phyloP scores from a whole-genome alignment of 1,284 basidiomycete species.

The Trichosporon sp. region DNA sequence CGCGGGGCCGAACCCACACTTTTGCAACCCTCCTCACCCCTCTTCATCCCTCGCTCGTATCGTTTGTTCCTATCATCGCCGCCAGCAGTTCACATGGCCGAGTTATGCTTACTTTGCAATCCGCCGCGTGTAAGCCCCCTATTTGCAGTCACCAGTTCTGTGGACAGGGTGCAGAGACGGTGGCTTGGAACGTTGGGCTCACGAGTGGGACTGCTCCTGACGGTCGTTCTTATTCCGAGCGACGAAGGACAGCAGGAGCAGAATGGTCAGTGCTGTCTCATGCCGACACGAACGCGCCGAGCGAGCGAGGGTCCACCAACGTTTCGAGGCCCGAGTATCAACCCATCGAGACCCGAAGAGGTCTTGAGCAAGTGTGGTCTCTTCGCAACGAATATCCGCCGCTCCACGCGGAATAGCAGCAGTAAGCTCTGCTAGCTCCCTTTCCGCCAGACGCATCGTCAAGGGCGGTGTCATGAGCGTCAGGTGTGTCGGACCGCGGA shows the following conservation, averaged over 20 bases:
- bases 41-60: neutral
- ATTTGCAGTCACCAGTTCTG: neutral
- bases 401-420: neutral
- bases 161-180: neutral
- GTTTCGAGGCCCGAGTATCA: neutral
- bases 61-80: neutral
- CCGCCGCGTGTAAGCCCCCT: neutral
- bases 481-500: neutral
- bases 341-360: no score
- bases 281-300: neutral
- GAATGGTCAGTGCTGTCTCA: neutral
- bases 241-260: neutral
- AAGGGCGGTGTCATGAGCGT: neutral
- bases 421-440: neutral
- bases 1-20: neutral
- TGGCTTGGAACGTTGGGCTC: neutral
- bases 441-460: no score
- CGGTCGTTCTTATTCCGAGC: neutral
- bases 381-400: neutral
- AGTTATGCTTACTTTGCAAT: neutral
- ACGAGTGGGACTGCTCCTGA: neutral
- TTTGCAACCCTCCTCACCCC: neutral
- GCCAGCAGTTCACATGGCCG: neutral
- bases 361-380: no score
- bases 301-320: neutral